Evolutionary conservation across 2,329 filamentous ascomycete species (phyloP).

Genomic region (Aspergillus clavatus): DNA sequence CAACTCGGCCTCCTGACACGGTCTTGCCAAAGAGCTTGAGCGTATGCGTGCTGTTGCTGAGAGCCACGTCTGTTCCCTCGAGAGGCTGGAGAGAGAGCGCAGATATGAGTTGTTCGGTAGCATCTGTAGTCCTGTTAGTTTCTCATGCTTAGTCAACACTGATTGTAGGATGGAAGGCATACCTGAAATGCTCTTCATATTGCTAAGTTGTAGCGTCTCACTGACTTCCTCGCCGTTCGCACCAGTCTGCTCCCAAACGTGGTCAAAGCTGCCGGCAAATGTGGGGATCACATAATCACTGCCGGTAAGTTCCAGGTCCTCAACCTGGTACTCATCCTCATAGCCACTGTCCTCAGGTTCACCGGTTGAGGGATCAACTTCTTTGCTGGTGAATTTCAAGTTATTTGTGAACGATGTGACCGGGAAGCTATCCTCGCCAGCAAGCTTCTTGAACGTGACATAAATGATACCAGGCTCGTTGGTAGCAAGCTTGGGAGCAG

Average conservation of each 20-base stretch:
- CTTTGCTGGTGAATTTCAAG: constrained; percentile 95
- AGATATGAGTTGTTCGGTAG: constrained; percentile 84
- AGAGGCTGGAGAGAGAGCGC: constrained; percentile 85
- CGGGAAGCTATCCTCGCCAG: constrained; percentile 71
- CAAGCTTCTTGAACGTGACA: constrained; percentile 83
- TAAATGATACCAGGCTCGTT: constrained; percentile 92
- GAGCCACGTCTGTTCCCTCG: constrained; percentile 85
- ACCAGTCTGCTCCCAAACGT: constrained; percentile 90
- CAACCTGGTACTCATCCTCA: constrained; percentile 96
- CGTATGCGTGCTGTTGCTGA: constrained; percentile 85
- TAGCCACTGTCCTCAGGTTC: constrained; percentile 91
- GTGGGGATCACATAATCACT: constrained; percentile 92
- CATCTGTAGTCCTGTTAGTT: constrained; percentile 57
- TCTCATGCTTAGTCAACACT: constrained; percentile 6
- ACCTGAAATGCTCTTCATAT: constrained; percentile 90
- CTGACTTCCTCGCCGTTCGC: constrained; percentile 84
- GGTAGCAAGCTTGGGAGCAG: constrained; percentile 72
- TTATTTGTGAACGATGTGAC: constrained; percentile 81
- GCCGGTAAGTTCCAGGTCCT: constrained; percentile 83
- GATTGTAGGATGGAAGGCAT: constrained; percentile 38
- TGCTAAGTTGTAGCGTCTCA: constrained; percentile 83
- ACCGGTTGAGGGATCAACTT: constrained; percentile 90
- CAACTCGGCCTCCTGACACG: constrained; percentile 81
- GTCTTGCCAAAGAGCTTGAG: constrained; percentile 97
- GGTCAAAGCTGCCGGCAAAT: constrained; percentile 91